Evolutionary conservation across 768 basidiomycete species (phyloP).

Genomic region (Leucocoprinus leucothites): DNA sequence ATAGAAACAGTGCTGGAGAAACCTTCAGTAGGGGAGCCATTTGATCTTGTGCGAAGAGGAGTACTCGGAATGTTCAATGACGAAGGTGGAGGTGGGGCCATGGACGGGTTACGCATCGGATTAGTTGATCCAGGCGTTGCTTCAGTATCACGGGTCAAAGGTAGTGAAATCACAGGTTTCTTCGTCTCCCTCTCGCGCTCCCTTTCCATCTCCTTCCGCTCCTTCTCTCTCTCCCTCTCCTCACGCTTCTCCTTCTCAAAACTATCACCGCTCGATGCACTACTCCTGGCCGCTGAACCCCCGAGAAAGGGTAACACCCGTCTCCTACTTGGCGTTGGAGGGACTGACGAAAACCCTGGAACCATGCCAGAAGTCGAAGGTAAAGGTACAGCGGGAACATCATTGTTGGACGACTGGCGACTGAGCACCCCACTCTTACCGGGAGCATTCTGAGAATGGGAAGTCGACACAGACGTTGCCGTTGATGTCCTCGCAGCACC

Average conservation of each 20-base stretch:
- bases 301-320: constrained; percentile 9
- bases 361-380: not conserved
- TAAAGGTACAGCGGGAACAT: not conserved
- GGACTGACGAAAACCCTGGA: not conserved
- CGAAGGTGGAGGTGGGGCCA: not conserved
- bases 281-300: not conserved
- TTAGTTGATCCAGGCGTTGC: not conserved
- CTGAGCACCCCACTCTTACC: not conserved
- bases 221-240: constrained; percentile 4
- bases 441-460: constrained; percentile 9
- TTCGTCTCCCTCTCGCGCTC: not conserved
- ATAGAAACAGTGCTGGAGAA: not conserved
- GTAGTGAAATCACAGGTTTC: constrained; percentile 9
- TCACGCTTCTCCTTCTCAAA: not conserved
- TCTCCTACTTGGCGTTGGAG: constrained; percentile 6
- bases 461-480: constrained; percentile 12
- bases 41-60: not conserved
- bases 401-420: not conserved
- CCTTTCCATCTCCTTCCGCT: not conserved
- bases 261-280: constrained; percentile 7
- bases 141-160: constrained; percentile 2
- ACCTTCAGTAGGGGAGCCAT: not conserved
- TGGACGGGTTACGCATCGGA: not conserved
- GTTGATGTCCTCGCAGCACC: constrained; percentile 13
- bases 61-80: not conserved